Base-by-base conservation (phyloP, 495 filamentous ascomycete genomes). In the Daldinia vernicosa region DNA sequence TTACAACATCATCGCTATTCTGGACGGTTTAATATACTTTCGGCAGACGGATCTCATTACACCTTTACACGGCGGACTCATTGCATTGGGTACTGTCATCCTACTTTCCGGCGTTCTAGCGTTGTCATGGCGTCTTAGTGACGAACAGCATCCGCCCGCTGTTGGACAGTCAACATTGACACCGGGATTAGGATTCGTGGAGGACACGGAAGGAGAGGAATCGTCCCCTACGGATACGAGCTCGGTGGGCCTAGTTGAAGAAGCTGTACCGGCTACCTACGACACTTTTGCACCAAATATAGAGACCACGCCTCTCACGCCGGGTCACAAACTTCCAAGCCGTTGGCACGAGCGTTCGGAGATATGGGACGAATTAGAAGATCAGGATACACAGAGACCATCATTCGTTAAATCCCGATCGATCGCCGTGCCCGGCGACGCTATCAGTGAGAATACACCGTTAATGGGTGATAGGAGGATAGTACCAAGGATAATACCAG, bases 1-100 rank as follows among this genome's bases (percentile, higher is more conserved):
- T 69, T 99, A 98, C 84, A 99, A 99, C 84, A 97, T 99, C 72
- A 95, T 97, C 69, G 96, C 95, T 65, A 99, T 98, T 70, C 83
- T 98, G 66, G 96, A 99, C 80, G 95, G 95, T 17, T 84, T 99
- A 59, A 95, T 99, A 59, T 99, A 99, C 79, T 99, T 98, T 83
- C 87, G 88, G 53, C 96, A 99, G 80, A 90, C 90, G 30, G 89
- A 91, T 33, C 87, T 92, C 59, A 87, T 99, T 45, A 84, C 88
- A 17, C 82, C 88, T 1, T 81, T 95, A 17, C 90, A 92, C 70
- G 95, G 92, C 12, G 87, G 89, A 22, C 89, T 98, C 51, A 97
- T 99, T 63, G 87, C 93, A 1, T 77, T 99, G 4, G 95, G 95
- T 1, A 98, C 95, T 2, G 82, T 88, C 33, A 91, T 99, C 59